Evolutionary conservation across 192 early-diverging fungal genomes (phyloP).

Genomic region (Backusella mclennaniae): DNA sequence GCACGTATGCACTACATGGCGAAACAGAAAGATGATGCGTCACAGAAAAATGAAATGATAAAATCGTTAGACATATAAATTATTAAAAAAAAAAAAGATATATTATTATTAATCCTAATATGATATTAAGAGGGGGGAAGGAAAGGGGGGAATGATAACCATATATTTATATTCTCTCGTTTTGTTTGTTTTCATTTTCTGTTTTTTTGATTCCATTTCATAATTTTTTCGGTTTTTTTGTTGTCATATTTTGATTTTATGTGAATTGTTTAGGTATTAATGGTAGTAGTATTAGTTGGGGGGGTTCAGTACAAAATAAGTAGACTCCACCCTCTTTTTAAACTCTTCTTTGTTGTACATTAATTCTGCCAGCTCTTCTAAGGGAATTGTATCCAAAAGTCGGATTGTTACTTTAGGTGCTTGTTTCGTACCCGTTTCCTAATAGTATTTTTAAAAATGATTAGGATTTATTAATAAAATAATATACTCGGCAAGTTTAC

Average conservation of each 20-base stretch:
- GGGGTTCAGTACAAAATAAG: constrained; percentile 8
- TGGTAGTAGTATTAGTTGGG: background rate
- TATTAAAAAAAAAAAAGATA: background rate
- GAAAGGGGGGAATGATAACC: background rate
- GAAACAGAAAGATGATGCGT: background rate
- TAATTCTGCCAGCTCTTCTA: constrained; percentile 37
- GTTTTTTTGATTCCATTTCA: background rate
- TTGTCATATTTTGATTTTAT: background rate
- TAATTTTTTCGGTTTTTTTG: background rate
- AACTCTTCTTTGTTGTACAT: constrained; percentile 37
- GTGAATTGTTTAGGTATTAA: background rate
- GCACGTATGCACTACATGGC: background rate
- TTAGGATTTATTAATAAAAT: background rate
- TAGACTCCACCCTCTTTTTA: constrained; percentile 25
- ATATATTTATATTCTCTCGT: background rate
- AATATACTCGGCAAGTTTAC: constrained; percentile 6
- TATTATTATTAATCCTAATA: background rate
- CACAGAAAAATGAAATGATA: background rate
- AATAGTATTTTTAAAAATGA: background rate
- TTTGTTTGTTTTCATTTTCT: background rate
- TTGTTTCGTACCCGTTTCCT: constrained; percentile 32
- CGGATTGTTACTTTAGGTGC: constrained; percentile 42
- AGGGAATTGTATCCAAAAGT: constrained; percentile 39
- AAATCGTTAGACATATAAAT: background rate
- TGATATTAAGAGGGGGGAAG: background rate